These are phyloP conservation scores for Talaromyces sp. DNA, from an alignment of 2,329 filamentous ascomycete species.

Conservation along the genomic window DNA sequence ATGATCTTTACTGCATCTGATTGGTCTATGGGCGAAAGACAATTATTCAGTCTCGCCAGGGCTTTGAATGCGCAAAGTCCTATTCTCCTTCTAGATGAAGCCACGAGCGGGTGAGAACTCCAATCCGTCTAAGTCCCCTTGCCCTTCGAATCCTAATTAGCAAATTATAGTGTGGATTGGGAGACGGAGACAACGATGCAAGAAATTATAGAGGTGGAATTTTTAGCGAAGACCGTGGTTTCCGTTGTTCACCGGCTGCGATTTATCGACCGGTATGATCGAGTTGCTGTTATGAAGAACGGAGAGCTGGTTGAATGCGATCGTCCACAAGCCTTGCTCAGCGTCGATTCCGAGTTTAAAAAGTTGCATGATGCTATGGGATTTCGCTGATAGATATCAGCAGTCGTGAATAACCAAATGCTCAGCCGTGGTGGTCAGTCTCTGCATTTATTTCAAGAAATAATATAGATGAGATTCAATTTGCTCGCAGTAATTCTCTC, in stretches of 20 bases:
- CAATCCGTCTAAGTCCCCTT: neutral
- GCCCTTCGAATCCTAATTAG: neutral
- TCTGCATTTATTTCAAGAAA: neutral
- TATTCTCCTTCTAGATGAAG: conserved; percentile 47
- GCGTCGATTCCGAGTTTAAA: conserved; percentile 36
- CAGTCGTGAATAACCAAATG: neutral
- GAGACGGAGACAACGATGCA: conserved; percentile 60
- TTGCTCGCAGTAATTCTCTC: neutral
- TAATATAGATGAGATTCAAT: neutral
- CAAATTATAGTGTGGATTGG: conserved; percentile 51
- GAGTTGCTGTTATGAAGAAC: conserved; percentile 36
- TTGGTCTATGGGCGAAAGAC: conserved; percentile 60
- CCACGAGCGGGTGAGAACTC: conserved; percentile 34
- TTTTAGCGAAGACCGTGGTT: conserved; percentile 59
- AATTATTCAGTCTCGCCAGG: conserved; percentile 62
- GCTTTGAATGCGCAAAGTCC: conserved; percentile 53
- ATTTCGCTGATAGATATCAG: neutral
- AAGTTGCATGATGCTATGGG: conserved; percentile 28
- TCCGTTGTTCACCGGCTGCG: conserved; percentile 58
- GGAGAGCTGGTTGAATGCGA: conserved; percentile 37
- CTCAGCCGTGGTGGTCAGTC: neutral
- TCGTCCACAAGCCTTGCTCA: conserved; percentile 38
- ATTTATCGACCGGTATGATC: conserved; percentile 40
- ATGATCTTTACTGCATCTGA: conserved; percentile 48
- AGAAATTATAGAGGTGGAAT: conserved; percentile 53